Evolutionary conservation across 768 basidiomycete genomes (phyloP), one percentile per base, ranked within the genome.

Genomic region (Boletus fagicola): DNA sequence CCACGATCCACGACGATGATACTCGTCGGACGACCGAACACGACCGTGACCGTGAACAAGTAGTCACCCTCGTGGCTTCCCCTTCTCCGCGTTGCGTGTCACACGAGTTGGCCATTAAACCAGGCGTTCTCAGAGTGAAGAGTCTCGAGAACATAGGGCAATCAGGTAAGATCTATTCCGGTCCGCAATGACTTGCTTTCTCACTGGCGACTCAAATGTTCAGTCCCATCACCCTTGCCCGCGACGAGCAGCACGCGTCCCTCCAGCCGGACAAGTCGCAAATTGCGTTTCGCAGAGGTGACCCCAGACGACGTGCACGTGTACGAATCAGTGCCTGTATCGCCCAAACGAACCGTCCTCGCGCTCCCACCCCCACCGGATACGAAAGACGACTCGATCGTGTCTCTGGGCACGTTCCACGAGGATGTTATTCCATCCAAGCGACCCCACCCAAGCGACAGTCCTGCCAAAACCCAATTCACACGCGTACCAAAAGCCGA

Each of bases 241-340:
- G 78, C 79, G 12, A 74, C 77, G 8, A 74, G 76, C 54, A 78
- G 72, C 54, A 83, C 83, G 15, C 83, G 87, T 13, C 86, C 88
- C 15, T 80, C 85, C 70, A 78, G 83, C 68, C 51, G 83, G 72
- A 60, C 79, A 1, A 65, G 75, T 49, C 75, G 86, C 15, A 83
- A 74, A 61, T 72, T 92, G 31, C 84, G 91, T 18, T 94, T 94
- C 64, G 88, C 90, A 33, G 85, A 92, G 39, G 76, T 91, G 16
- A 82, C 80, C 1, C 83, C 88, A 0, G 72, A 81, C n/a, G 88
- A 92, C 65, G 83, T 93, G 2, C 80, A 90, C 70, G 86, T 93
- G 1, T 93, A 93, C 65, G 88, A 91, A 63, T 92, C 90, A 15
- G 86, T 83, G 2, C 91, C 90, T 5, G 76, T 87, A 2, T 91